A percentile compares a stretch with the other conserved stretches of the same genome.
These are phyloP conservation scores for Aspergillus bridgeri DNA, from an alignment of 495 filamentous ascomycete species.

Conservation along the genomic window DNA sequence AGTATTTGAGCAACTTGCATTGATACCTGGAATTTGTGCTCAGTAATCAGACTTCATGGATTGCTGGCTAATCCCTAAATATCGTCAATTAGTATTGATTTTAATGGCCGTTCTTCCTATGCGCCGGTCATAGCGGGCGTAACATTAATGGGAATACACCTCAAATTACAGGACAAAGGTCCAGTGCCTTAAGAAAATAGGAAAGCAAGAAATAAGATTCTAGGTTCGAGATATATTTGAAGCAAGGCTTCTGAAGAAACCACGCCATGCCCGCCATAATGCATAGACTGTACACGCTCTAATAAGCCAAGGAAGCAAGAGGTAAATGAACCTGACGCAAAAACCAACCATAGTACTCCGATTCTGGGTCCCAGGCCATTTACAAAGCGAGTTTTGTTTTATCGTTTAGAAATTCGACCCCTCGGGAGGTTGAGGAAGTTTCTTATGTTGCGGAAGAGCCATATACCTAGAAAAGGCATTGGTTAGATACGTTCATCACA, in stretches of 20 bases:
- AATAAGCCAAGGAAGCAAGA: slow-evolving; percentile 25
- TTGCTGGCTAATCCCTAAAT: no score
- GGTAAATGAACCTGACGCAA: slow-evolving; percentile 26
- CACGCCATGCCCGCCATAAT: slow-evolving; percentile 36
- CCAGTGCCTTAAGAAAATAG: neutral
- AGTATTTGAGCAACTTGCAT: no score
- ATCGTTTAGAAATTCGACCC: slow-evolving; percentile 65
- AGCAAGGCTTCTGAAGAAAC: slow-evolving; percentile 24
- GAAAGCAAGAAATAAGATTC: slow-evolving; percentile 1
- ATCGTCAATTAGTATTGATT: no score
- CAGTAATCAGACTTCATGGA: no score
- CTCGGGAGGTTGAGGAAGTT: slow-evolving; percentile 89
- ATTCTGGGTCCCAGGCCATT: slow-evolving; percentile 20
- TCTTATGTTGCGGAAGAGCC: slow-evolving; percentile 91
- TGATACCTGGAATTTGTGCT: no score
- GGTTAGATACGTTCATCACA: slow-evolving; percentile 15
- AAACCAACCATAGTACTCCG: slow-evolving; percentile 34
- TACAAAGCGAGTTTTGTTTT: slow-evolving; percentile 10
- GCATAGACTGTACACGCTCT: slow-evolving; percentile 44
- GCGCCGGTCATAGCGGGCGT: neutral
- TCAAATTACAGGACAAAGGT: neutral
- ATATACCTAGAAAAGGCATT: slow-evolving; percentile 63
- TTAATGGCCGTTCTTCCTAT: no score
- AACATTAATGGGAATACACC: no score
- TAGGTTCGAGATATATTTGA: slow-evolving; percentile 18